Percentiles rank a stretch among this genome's conserved stretches.
Evolutionary conservation across 2,329 filamentous ascomycete genomes (phyloP).

Genomic region (Chrysoporthe deuterocubensis): DNA sequence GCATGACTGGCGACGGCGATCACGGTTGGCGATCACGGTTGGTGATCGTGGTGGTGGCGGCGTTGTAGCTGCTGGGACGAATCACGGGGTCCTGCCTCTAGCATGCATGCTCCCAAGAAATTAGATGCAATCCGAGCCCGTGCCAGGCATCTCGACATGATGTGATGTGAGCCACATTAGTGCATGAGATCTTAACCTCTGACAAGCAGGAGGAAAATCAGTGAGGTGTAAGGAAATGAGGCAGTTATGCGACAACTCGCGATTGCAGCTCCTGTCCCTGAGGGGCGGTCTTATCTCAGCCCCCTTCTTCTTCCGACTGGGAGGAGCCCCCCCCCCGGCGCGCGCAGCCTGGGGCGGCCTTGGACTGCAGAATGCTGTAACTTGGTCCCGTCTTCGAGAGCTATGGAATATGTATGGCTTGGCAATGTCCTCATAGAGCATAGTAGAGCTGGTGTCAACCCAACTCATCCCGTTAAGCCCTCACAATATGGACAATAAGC

Average conservation of each 20-base stretch:
- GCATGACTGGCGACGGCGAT: not conserved
- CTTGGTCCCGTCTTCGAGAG: too few relatives aligned
- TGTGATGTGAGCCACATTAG: not conserved
- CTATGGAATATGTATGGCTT: too few relatives aligned
- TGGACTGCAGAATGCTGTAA: too few relatives aligned
- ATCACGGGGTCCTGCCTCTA: not conserved
- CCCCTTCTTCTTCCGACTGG: not conserved
- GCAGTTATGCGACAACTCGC: not conserved
- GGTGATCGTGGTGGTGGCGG: not conserved
- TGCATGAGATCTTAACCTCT: not conserved
- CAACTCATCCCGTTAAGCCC: too few relatives aligned
- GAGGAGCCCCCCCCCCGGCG: not conserved
- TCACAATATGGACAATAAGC: too few relatives aligned
- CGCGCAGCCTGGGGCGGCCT: too few relatives aligned
- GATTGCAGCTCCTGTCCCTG: not conserved
- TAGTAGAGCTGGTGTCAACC: too few relatives aligned
- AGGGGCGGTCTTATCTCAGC: not conserved
- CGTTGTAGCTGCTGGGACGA: not conserved
- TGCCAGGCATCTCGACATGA: not conserved
- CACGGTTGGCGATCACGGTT: not conserved
- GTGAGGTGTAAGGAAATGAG: not conserved
- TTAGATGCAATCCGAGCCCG: not conserved
- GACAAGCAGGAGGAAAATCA: not conserved
- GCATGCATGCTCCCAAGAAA: not conserved
- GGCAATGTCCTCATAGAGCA: too few relatives aligned